Conservation (phyloP, 2,329 filamentous ascomycete species). For the Parastagonospora nodorum region DNA sequence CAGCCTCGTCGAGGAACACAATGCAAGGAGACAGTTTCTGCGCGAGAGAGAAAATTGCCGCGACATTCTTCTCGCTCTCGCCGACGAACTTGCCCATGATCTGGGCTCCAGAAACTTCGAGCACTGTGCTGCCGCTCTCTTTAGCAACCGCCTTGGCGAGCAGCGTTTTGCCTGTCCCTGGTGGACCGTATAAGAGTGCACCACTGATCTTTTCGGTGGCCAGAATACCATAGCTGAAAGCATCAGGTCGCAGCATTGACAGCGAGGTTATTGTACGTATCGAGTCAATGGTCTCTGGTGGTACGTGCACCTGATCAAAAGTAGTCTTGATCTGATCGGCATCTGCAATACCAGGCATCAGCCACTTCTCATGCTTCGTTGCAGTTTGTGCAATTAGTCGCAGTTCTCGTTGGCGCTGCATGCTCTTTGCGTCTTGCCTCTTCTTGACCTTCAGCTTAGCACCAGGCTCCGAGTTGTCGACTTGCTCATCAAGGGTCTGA, state of each 20-base stretch:
- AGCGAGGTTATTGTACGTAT: conserved; percentile 88
- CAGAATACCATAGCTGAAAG: conserved; percentile 94
- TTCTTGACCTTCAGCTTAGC: conserved; percentile 13
- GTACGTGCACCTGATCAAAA: conserved; percentile 84
- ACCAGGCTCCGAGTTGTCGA: conserved; percentile 4
- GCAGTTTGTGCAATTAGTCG: conserved; percentile 30
- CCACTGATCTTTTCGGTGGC: conserved; percentile 90
- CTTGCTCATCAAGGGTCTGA: conserved; percentile 7
- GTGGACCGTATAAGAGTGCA: conserved; percentile 84
- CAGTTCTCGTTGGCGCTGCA: conserved; percentile 60
- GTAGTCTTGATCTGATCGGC: conserved; percentile 81
- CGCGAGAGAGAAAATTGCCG: conserved; percentile 87
- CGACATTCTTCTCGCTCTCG: conserved; percentile 92
- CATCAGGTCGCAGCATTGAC: conserved; percentile 84
- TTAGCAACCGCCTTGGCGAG: conserved; percentile 69
- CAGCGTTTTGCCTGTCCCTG: conserved; percentile 70
- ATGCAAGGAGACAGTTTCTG: conserved; percentile 91
- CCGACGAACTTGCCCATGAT: conserved; percentile 97
- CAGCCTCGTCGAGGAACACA: conserved; percentile 96
- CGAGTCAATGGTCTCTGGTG: conserved; percentile 80
- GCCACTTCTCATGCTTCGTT: conserved; percentile 79
- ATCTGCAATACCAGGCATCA: conserved; percentile 82
- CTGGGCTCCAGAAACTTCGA: conserved; percentile 88
- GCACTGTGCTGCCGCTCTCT: conserved; percentile 68
- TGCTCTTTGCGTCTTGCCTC: conserved; percentile 13